Conservation (phyloP, 179 eudicot genomes). For the Carnegiea gigantea region DNA sequence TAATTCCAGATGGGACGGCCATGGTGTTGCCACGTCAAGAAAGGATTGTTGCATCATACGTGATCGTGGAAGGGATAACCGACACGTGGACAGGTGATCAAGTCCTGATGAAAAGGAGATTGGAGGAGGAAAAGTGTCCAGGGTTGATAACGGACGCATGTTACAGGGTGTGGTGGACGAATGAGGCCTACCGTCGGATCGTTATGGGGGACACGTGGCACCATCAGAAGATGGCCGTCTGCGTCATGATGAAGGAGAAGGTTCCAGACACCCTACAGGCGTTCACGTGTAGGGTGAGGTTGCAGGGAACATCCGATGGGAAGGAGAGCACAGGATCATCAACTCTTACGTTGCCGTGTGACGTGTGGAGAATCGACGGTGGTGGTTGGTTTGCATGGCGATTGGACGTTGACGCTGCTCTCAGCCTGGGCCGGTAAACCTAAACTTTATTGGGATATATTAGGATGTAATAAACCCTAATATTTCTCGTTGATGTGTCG, state of each 20-base stretch:
- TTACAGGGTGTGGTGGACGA: slow-evolving; percentile 43
- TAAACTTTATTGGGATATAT: slow-evolving; percentile 2
- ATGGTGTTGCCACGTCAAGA: slow-evolving; percentile 1
- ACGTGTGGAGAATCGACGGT: slow-evolving; percentile 58
- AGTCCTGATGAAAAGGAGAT: not conserved
- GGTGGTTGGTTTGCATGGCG: slow-evolving; percentile 63
- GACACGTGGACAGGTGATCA: slow-evolving; percentile 28
- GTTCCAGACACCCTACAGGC: slow-evolving; percentile 17
- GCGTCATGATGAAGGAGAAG: slow-evolving; percentile 28
- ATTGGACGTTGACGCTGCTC: slow-evolving; percentile 54
- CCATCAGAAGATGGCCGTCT: slow-evolving; percentile 20
- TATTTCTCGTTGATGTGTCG: not conserved
- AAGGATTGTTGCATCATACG: not conserved
- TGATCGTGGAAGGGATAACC: slow-evolving; percentile 37
- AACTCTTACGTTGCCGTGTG: slow-evolving; percentile 38
- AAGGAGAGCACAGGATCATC: slow-evolving; percentile 20
- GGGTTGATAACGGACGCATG: slow-evolving; percentile 38
- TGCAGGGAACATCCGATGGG: slow-evolving; percentile 22
- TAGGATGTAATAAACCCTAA: not conserved
- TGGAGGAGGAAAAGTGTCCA: slow-evolving; percentile 47
- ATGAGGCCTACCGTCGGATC: slow-evolving; percentile 45
- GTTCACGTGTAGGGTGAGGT: slow-evolving; percentile 46
- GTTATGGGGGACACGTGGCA: slow-evolving; percentile 19
- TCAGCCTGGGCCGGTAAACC: slow-evolving; percentile 32
- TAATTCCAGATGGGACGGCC: not conserved